These are phyloP conservation scores for Rhizopus stolonifer DNA, from an alignment of 371 early-diverging fungal genomes.

Conservation along the genomic window DNA sequence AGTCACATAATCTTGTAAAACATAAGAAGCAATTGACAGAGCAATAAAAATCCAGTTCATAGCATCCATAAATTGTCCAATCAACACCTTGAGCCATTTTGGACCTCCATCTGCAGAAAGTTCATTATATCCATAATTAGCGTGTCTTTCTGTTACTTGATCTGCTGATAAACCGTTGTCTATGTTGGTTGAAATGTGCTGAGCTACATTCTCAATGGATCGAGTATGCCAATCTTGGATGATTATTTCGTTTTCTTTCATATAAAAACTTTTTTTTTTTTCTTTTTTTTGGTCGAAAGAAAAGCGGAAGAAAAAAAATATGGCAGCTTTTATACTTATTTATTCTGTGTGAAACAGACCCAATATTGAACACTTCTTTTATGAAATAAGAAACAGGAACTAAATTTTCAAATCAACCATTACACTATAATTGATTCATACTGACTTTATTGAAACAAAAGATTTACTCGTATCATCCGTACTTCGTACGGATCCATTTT, in stretches of 20 bases:
- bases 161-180: conserved; percentile 63
- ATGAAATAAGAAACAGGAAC: too few relatives aligned
- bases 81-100: conserved; percentile 66
- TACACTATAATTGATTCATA: too few relatives aligned
- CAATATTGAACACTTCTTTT: too few relatives aligned
- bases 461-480: too few relatives aligned
- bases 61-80: conserved; percentile 79
- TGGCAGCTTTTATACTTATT: too few relatives aligned
- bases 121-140: conserved; percentile 73
- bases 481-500: too few relatives aligned
- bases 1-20: conserved; percentile 61
- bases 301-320: too few relatives aligned
- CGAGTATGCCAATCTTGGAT: conserved; percentile 38
- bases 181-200: conserved; percentile 54
- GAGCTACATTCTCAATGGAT: conserved; percentile 54
- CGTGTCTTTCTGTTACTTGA: conserved; percentile 52
- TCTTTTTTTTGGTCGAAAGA: too few relatives aligned
- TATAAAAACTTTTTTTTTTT: too few relatives aligned
- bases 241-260: neutral
- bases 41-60: conserved; percentile 83
- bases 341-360: too few relatives aligned
- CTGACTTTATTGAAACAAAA: too few relatives aligned
- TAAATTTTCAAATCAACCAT: too few relatives aligned
- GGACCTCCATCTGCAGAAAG: conserved; percentile 63
- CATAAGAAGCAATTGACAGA: conserved; percentile 59